phyloP scores from a whole-genome alignment of 768 basidiomycete genomes.

The Calocybe indica region DNA sequence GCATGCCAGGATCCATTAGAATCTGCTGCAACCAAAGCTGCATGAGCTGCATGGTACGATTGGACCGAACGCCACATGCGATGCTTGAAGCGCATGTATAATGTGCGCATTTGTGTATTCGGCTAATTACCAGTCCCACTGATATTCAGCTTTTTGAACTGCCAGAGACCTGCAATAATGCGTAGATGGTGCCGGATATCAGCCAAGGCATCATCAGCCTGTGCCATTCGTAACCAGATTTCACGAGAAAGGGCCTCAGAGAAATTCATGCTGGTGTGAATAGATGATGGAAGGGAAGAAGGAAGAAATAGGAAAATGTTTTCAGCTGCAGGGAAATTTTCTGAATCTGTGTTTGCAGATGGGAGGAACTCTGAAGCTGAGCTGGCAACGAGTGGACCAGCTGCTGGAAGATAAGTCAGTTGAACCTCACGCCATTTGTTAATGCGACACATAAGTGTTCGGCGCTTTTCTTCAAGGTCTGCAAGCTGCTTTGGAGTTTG shows the following conservation, averaged over 20 bases:
- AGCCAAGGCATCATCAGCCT: slow-evolving; percentile 14
- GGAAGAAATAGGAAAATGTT: not conserved
- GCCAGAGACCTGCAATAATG: slow-evolving; percentile 9
- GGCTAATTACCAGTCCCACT: slow-evolving; percentile 12
- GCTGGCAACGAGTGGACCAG: not conserved
- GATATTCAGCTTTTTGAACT: slow-evolving; percentile 18
- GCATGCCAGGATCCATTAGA: slow-evolving; percentile 11
- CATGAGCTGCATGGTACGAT: slow-evolving; percentile 7
- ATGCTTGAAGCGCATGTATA: slow-evolving; percentile 8
- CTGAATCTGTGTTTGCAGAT: not conserved
- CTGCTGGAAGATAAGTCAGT: slow-evolving; percentile 2
- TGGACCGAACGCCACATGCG: slow-evolving; percentile 5
- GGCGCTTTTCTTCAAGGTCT: slow-evolving; percentile 1
- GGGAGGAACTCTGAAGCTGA: no score
- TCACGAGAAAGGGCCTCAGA: slow-evolving; percentile 5
- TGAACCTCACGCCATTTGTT: slow-evolving; percentile 4
- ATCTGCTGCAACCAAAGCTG: slow-evolving; percentile 7
- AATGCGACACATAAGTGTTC: not conserved
- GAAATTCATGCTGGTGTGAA: not conserved
- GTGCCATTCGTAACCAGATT: slow-evolving; percentile 9
- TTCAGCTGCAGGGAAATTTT: not conserved
- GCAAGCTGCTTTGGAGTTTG: not conserved
- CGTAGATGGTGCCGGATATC: slow-evolving; percentile 11
- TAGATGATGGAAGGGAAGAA: not conserved
- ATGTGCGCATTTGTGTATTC: slow-evolving; percentile 11